Evolutionary conservation across 176 grass and related monocot genomes (phyloP).

Genomic region (Zizania latifolia): DNA sequence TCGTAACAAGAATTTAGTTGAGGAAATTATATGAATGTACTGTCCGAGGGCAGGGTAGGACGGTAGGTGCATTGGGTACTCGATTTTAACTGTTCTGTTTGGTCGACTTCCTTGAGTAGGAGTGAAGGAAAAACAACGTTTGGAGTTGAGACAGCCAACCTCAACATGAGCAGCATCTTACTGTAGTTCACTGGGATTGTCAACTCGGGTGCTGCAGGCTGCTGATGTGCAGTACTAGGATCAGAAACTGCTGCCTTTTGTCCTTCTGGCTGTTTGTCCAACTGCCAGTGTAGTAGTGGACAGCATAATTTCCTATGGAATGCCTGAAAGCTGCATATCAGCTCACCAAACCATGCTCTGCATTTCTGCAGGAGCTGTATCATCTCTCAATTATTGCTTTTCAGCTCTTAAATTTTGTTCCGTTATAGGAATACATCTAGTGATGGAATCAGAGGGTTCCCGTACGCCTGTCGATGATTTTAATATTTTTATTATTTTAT

Average conservation of each 20-base stretch:
- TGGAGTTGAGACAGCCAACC: constrained; percentile 4
- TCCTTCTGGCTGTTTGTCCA: not conserved
- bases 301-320: constrained; percentile 5
- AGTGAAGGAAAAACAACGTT: constrained; percentile 50
- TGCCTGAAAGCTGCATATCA: not conserved
- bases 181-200: not conserved
- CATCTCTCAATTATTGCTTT: not conserved
- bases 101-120: constrained; percentile 36
- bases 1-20: not conserved
- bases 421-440: not conserved
- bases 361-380: not conserved
- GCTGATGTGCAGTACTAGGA: not conserved
- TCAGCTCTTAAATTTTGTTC: not conserved
- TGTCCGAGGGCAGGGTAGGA: not conserved
- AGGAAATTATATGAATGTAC: not conserved
- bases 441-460: not conserved
- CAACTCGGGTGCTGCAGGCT: not conserved
- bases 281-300: not conserved
- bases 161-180: constrained; percentile 6
- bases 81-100: constrained; percentile 29
- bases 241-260: not conserved
- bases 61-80: not conserved
- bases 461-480: no score
- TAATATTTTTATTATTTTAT: not conserved
- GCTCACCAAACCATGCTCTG: not conserved